Conservation (phyloP, 768 basidiomycete species). For the Hortiboletus flavorubellus region DNA sequence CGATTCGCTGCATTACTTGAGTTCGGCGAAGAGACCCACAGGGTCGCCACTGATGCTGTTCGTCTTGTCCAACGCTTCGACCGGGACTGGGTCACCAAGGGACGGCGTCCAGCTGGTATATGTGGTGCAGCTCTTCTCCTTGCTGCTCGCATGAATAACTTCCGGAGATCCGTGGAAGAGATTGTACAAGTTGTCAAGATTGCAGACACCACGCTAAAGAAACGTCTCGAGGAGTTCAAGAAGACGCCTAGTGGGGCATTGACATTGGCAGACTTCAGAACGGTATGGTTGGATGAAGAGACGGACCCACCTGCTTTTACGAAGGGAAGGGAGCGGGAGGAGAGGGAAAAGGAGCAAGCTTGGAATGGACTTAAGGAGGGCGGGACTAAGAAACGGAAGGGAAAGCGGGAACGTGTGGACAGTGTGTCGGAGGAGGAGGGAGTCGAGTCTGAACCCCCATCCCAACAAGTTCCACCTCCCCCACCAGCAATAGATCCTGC, state of each 20-base stretch:
- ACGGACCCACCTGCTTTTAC: conserved; percentile 90
- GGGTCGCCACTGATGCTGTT: conserved; percentile 89
- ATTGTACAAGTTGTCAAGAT: conserved; percentile 99
- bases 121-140: conserved; percentile 94
- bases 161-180: conserved; percentile 87
- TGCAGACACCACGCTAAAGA: conserved; percentile 91
- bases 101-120: conserved; percentile 93
- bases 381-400: conserved; percentile 29
- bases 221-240: conserved; percentile 93
- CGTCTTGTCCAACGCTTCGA: conserved; percentile 93
- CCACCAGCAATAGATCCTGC: conserved; percentile 48
- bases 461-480: conserved; percentile 19
- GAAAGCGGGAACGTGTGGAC: conserved; percentile 41
- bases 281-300: conserved; percentile 88
- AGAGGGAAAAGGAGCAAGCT: conserved; percentile 44
- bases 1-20: conserved; percentile 93
- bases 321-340: conserved; percentile 70
- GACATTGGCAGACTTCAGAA: conserved; percentile 86
- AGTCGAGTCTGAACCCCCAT: conserved; percentile 7
- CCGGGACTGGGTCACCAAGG: conserved; percentile 96
- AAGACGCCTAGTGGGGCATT: conserved; percentile 81
- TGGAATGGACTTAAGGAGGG: conserved; percentile 33
- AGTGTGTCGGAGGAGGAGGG: conserved; percentile 35
- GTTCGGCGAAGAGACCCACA: conserved; percentile 91
- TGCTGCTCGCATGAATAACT: conserved; percentile 98